Percentiles rank a stretch among this genome's conserved stretches.
Evolutionary conservation across 345 rosid genomes (phyloP).

Genomic region (Linum trigynum): DNA sequence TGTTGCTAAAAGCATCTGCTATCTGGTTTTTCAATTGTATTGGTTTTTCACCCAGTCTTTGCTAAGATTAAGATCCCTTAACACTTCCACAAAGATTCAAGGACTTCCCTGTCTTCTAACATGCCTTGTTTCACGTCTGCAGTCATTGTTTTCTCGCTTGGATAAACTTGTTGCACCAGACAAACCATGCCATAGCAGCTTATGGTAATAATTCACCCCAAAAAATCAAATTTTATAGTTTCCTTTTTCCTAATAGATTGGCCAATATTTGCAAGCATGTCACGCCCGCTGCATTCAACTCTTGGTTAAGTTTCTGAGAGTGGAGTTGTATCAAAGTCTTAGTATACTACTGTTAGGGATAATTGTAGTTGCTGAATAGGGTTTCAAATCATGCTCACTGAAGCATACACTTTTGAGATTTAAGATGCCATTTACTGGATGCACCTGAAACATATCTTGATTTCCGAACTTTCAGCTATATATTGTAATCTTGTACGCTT

Average conservation of each 20-base stretch:
- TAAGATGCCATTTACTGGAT: neutral
- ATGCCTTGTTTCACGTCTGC: constrained; percentile 24
- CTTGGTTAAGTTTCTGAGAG: neutral
- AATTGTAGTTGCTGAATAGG: neutral
- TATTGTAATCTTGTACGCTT: too few species aligned
- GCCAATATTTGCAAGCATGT: neutral
- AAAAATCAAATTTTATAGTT: neutral
- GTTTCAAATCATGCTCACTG: neutral
- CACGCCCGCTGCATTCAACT: neutral
- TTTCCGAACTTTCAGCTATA: too few species aligned
- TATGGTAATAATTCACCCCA: constrained; percentile 49
- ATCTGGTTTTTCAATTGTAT: too few species aligned
- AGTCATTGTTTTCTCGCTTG: constrained; percentile 70
- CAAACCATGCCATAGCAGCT: constrained; percentile 79
- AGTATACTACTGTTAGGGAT: neutral
- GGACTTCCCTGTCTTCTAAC: neutral
- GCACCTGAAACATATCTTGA: too few species aligned
- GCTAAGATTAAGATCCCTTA: neutral
- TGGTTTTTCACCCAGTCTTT: neutral
- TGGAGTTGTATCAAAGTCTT: neutral
- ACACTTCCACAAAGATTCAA: constrained; percentile 7
- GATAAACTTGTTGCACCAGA: constrained; percentile 82
- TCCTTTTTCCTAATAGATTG: neutral
- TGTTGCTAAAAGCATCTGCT: too few species aligned
- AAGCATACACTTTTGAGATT: neutral